Evolutionary conservation across 2,329 filamentous ascomycete genomes (phyloP).

Genomic region (Colletotrichum sp.): DNA sequence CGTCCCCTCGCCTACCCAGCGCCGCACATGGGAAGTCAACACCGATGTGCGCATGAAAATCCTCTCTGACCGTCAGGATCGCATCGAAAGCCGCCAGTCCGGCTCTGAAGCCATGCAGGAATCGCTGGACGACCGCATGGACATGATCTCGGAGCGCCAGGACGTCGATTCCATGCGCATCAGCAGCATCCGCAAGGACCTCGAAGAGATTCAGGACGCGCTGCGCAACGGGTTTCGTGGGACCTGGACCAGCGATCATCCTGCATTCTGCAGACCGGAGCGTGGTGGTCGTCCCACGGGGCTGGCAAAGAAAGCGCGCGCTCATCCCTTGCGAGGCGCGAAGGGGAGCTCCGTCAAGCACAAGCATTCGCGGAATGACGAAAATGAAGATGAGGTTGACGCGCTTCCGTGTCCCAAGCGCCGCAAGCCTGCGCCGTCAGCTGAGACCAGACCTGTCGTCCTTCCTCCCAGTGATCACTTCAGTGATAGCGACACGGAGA

Average conservation of each 20-base stretch:
- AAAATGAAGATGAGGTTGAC: not conserved
- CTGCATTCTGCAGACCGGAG: not conserved
- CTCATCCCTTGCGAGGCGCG: not conserved
- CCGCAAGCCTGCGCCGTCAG: not conserved
- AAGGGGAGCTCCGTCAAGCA: not conserved
- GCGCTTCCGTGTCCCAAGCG: not conserved
- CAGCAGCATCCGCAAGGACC: not conserved
- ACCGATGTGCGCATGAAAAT: not conserved
- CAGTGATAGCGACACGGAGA: not conserved
- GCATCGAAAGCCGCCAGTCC: not conserved
- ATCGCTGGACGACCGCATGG: not conserved
- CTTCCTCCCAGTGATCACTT: accelerated
- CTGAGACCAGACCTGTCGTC: accelerated
- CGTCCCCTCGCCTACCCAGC: not conserved
- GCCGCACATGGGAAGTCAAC: not conserved
- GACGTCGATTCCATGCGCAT: not conserved
- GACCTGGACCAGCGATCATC: not conserved
- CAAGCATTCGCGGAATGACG: not conserved
- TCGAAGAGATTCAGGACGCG: not conserved
- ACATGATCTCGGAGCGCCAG: not conserved
- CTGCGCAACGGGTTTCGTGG: not conserved
- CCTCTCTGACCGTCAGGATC: not conserved
- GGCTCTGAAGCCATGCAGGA: not conserved
- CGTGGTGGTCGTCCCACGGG: not conserved
- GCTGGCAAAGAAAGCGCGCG: not conserved